Percentiles rank a stretch among this genome's conserved stretches.
phyloP scores from a whole-genome alignment of 345 rosid genomes.

The Litchi chinensis region DNA sequence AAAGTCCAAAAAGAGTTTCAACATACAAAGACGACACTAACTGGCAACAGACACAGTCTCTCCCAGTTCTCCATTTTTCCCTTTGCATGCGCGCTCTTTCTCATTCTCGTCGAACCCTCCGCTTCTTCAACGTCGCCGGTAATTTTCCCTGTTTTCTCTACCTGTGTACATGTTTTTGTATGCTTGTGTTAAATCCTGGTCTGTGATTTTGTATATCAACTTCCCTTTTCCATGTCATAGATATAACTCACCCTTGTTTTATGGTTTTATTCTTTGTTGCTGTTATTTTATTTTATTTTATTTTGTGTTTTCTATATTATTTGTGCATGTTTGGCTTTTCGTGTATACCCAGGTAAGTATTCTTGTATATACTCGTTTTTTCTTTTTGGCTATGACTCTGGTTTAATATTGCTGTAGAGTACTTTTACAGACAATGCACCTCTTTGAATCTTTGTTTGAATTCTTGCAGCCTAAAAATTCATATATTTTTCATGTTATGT shows the following conservation, averaged over 20 bases:
- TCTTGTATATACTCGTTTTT: neutral
- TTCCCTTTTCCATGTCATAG: neutral
- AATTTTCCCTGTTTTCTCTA: neutral
- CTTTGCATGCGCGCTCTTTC: conserved; percentile 12
- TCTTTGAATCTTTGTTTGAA: neutral
- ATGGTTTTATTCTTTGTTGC: neutral
- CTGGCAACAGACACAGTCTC: neutral
- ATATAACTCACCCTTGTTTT: neutral
- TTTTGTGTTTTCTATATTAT: neutral
- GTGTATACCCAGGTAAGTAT: neutral
- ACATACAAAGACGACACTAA: neutral
- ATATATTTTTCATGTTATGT: neutral
- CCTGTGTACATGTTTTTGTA: neutral
- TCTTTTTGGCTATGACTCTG: neutral
- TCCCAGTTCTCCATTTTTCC: neutral
- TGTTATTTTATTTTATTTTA: neutral
- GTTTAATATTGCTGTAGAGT: neutral
- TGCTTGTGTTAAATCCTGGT: neutral
- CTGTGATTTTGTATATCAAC: neutral
- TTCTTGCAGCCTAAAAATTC: neutral
- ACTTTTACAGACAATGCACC: neutral
- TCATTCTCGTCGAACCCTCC: neutral
- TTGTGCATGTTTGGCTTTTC: neutral
- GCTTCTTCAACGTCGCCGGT: neutral
- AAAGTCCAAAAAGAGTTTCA: neutral